Percentiles rank a stretch among this genome's conserved stretches.
phyloP scores from a whole-genome alignment of 805 yeast genomes.

The Metschnikowia lunata region DNA sequence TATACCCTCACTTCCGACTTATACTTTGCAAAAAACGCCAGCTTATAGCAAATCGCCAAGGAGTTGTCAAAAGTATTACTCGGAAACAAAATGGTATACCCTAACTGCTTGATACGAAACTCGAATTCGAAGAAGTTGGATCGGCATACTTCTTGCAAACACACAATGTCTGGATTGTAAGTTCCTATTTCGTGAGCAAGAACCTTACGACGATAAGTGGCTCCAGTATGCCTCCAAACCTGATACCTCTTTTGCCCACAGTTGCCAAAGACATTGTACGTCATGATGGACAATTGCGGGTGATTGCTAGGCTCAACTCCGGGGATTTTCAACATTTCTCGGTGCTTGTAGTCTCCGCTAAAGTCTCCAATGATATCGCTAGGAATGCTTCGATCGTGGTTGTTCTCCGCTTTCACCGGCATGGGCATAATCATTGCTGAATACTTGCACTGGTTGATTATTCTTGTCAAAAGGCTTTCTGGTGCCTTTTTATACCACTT shows the following conservation, averaged over 20 bases:
- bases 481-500: too few species aligned
- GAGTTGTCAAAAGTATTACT: background rate
- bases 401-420: too few species aligned
- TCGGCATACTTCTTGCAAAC: constrained; percentile 3
- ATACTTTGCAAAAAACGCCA: background rate
- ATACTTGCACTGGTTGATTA: too few species aligned
- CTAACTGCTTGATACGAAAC: background rate
- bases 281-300: constrained; percentile 48
- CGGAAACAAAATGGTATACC: background rate
- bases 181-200: constrained; percentile 1
- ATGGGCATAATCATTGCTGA: too few species aligned
- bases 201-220: background rate
- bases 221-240: background rate
- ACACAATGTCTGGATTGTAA: constrained; percentile 3
- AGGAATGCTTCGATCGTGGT: too few species aligned
- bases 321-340: background rate
- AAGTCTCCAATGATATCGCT: background rate
- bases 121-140: background rate
- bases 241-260: background rate
- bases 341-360: background rate
- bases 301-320: background rate
- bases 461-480: too few species aligned
- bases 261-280: constrained; percentile 49
- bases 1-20: background rate
- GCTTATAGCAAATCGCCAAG: constrained; percentile 5